Evolutionary conservation across 768 basidiomycete species (phyloP).

Genomic region (Naganishia onofrii): DNA sequence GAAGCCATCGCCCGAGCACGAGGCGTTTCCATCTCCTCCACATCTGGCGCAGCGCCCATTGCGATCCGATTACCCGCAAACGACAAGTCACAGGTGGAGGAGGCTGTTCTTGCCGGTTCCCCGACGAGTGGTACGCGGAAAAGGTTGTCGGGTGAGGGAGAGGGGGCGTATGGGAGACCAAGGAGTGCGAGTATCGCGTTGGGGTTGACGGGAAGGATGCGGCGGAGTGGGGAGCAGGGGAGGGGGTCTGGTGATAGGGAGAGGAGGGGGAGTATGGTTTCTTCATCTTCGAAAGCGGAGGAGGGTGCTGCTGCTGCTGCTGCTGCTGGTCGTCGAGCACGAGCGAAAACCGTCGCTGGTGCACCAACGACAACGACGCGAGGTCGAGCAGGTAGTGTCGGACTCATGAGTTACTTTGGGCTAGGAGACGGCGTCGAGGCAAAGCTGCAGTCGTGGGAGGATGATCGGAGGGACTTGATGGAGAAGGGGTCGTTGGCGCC

Average conservation of each 20-base stretch:
- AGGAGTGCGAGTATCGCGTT: constrained; percentile 12
- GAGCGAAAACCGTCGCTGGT: neutral
- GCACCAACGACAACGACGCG: neutral
- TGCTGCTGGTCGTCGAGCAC: neutral
- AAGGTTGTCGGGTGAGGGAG: neutral
- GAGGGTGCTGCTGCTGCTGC: too few relatives aligned
- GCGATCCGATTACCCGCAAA: neutral
- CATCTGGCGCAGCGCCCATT: neutral
- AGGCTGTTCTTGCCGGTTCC: neutral
- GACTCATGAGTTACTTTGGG: constrained; percentile 10
- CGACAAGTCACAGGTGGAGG: neutral
- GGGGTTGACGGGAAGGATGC: neutral
- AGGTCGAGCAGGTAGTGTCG: constrained; percentile 1
- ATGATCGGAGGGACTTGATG: constrained; percentile 8
- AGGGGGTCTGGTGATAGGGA: neutral
- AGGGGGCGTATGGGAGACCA: too few relatives aligned
- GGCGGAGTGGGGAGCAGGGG: neutral
- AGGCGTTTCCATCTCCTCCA: neutral
- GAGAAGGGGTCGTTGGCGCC: constrained; percentile 2
- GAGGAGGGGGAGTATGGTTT: neutral
- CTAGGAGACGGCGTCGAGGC: constrained; percentile 1
- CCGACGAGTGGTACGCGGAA: neutral
- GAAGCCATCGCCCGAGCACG: constrained; percentile 2
- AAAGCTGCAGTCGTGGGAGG: constrained; percentile 21
- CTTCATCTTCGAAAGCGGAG: too few relatives aligned